Conservation (phyloP, 306 rosid species). For the Pyrus pyrifolia region DNA sequence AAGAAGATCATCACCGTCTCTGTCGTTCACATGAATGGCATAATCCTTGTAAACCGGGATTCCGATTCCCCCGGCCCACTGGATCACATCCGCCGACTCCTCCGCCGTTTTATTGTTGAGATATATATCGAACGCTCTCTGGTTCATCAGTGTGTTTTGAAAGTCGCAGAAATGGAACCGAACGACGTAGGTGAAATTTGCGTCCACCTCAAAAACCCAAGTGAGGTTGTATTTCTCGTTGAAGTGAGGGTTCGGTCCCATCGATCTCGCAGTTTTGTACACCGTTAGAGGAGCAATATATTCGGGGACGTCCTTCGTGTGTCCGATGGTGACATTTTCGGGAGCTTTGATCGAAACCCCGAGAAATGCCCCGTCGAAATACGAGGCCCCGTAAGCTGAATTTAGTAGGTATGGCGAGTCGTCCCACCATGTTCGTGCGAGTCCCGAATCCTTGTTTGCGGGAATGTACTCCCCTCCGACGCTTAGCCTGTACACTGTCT, state of each 20-base stretch:
- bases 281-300: slow-evolving; percentile 32
- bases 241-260: slow-evolving; percentile 20
- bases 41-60: slow-evolving; percentile 35
- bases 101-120: slow-evolving; percentile 37
- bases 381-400: not conserved
- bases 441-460: slow-evolving; percentile 17
- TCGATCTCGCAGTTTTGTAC: slow-evolving; percentile 30
- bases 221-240: slow-evolving; percentile 27
- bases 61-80: slow-evolving; percentile 27
- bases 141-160: slow-evolving; percentile 13
- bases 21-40: slow-evolving; percentile 12
- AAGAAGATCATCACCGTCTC: slow-evolving; percentile 16
- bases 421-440: slow-evolving; percentile 32
- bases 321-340: slow-evolving; percentile 11
- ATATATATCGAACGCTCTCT: slow-evolving; percentile 36
- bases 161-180: slow-evolving; percentile 50
- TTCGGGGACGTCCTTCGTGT: slow-evolving; percentile 8
- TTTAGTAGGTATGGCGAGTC: slow-evolving; percentile 22
- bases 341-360: slow-evolving; percentile 17
- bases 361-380: not conserved
- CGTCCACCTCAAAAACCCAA: slow-evolving; percentile 36
- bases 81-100: slow-evolving; percentile 29
- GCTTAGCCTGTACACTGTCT: slow-evolving; percentile 35
- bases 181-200: slow-evolving; percentile 36
- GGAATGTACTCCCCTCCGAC: slow-evolving; percentile 31